phyloP scores from a whole-genome alignment of 1,284 basidiomycete species.

The Meira nashicola region DNA sequence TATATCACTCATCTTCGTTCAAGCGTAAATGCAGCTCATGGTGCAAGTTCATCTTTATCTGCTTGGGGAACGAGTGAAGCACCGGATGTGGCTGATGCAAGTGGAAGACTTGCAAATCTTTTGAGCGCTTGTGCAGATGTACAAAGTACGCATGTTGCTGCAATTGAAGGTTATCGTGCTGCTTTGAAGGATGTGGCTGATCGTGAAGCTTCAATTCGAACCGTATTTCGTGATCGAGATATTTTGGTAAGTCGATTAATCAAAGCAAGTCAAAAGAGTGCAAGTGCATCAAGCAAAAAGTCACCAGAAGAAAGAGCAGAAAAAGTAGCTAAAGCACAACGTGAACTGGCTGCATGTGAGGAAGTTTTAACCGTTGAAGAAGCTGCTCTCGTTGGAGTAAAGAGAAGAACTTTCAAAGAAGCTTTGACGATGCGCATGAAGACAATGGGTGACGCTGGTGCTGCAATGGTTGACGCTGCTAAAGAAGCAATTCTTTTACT shows the following conservation, averaged over 20 bases:
- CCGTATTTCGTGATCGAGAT: constrained; percentile 54
- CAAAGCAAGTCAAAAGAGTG: constrained; percentile 52
- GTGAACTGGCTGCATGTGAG: constrained; percentile 55
- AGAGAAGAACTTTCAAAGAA: constrained; percentile 55
- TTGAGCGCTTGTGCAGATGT: constrained; percentile 50
- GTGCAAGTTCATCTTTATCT: constrained; percentile 51
- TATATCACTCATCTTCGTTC: constrained; percentile 43
- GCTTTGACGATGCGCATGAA: constrained; percentile 54
- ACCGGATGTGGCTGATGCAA: constrained; percentile 48
- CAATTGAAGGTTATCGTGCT: constrained; percentile 53
- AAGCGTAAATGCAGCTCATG: constrained; percentile 26
- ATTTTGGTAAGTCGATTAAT: constrained; percentile 55
- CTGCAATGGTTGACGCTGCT: constrained; percentile 53
- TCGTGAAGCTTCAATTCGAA: constrained; percentile 53
- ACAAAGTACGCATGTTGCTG: constrained; percentile 52
- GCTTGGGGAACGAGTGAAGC: constrained; percentile 55
- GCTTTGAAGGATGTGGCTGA: constrained; percentile 55
- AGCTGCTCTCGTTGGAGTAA: constrained; percentile 52
- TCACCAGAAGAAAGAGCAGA: constrained; percentile 45
- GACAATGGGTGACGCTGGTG: constrained; percentile 54
- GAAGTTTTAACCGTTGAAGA: constrained; percentile 53
- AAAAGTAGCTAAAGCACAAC: constrained; percentile 52
- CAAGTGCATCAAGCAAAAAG: constrained; percentile 17
- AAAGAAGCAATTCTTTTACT: constrained; percentile 52
- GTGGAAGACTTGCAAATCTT: constrained; percentile 50